Percentiles rank a stretch among this genome's conserved stretches.
Conservation (phyloP, 371 early-diverging fungal species). For the Rhizomucor pusillus region DNA sequence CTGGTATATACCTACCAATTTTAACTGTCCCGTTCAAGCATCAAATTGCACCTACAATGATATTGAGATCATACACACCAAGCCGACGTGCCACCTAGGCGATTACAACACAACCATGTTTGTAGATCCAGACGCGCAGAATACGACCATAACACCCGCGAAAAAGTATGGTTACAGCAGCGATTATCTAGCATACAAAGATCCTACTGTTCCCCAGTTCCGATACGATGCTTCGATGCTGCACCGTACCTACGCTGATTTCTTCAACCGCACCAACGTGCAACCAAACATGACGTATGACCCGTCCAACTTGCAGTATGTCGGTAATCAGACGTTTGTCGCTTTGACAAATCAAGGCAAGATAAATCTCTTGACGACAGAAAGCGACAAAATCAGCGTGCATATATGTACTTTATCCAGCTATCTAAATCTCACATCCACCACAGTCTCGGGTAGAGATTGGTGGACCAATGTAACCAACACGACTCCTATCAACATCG, state of each 20-base stretch:
- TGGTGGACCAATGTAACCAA: neutral
- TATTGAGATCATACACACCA: neutral
- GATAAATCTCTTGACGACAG: neutral
- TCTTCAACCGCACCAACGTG: constrained; percentile 14
- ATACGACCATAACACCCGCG: neutral
- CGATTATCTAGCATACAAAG: neutral
- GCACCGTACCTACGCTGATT: constrained; percentile 21
- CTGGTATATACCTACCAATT: neutral
- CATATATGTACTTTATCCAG: constrained; percentile 6
- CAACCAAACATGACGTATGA: constrained; percentile 5
- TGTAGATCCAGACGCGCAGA: neutral
- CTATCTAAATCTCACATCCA: neutral
- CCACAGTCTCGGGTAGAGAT: neutral
- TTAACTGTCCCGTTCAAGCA: neutral
- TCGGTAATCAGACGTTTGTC: constrained; percentile 27
- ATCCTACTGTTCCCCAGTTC: too few species aligned
- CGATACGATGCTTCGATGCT: constrained; percentile 24
- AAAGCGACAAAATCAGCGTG: neutral
- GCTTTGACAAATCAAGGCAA: neutral
- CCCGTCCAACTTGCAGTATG: constrained; percentile 14
- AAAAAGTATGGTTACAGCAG: too few species aligned
- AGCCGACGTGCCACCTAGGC: neutral
- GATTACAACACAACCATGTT: neutral
- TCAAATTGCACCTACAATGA: neutral
- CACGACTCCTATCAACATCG: neutral